Evolutionary conservation across 768 basidiomycete species (phyloP).

Genomic region (Leccinum boreale): DNA sequence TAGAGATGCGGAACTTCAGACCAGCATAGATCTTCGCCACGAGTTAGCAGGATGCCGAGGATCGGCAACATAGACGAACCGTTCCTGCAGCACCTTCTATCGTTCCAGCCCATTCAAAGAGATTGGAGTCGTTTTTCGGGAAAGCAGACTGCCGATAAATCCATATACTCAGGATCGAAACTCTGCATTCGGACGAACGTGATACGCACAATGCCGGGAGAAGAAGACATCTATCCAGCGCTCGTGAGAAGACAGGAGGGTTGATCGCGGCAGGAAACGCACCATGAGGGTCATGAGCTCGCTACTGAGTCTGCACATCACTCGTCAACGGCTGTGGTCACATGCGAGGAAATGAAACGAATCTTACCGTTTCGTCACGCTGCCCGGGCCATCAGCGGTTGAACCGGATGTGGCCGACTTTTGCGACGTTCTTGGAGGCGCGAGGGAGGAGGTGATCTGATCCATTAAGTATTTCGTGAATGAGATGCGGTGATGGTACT

Average conservation of each 20-base stretch:
- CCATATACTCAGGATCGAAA: not conserved
- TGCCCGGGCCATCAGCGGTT: slow-evolving; percentile 60
- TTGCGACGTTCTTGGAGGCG: slow-evolving; percentile 51
- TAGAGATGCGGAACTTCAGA: slow-evolving; percentile 77
- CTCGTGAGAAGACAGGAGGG: slow-evolving; percentile 3
- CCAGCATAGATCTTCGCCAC: slow-evolving; percentile 66
- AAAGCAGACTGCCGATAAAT: slow-evolving; percentile 67
- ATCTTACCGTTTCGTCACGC: slow-evolving; percentile 79
- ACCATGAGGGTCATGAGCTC: slow-evolving; percentile 92
- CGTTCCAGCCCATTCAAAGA: slow-evolving; percentile 89
- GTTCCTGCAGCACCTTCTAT: slow-evolving; percentile 81
- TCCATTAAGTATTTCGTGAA: slow-evolving; percentile 49
- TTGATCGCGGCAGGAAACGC: slow-evolving; percentile 27
- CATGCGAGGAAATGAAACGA: not conserved
- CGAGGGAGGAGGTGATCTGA: slow-evolving; percentile 63
- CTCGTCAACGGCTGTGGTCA: slow-evolving; percentile 4
- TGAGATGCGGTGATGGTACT: slow-evolving; percentile 14
- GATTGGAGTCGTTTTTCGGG: slow-evolving; percentile 80
- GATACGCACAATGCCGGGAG: slow-evolving; percentile 76
- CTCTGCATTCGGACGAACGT: not conserved
- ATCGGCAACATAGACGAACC: slow-evolving; percentile 23
- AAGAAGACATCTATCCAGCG: slow-evolving; percentile 70
- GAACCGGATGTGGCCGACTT: slow-evolving; percentile 57
- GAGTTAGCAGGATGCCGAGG: slow-evolving; percentile 1
- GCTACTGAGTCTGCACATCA: slow-evolving; percentile 56